Base-by-base conservation (phyloP, 148 eudicot species). In the Silene conica region DNA sequence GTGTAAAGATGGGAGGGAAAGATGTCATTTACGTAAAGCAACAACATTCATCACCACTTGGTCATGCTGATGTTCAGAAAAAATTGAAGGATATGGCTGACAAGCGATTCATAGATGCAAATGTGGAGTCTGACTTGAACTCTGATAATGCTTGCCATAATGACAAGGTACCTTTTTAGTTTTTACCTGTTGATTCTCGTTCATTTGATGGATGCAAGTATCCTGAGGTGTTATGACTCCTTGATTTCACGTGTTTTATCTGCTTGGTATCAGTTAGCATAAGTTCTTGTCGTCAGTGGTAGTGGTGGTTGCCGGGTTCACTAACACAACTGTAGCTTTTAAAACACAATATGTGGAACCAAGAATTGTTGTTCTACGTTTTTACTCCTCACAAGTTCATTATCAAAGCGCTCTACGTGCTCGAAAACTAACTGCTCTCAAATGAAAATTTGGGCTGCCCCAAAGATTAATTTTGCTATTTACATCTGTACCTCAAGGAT, bases 1-100 rank as follows among this genome's bases (percentile, higher is more conserved):
- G 97, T 67, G 75, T 92, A 52, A 95, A 90, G 87, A 92, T 95
- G 98, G 98, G 98, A 78, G 98, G 98, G 48, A 95, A 95, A 77
- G 98, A 95, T 88, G 97, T 95, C 64, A 85, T 95, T 67, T 92
- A 83, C 77, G 73, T 86, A 78, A 95, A 95, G 82, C 98, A 95
- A 74, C 96, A 85, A 69, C 97, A 92, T 81, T 87, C 91, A 18
- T 95, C 98, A 69, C 67, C 89, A 23, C 96, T 95, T 67, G 93
- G 86, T 75, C 93, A 93, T 45, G 89, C 96, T 80, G 98, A 95
- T 74, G 89, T 95, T 80, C 98, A 95, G 83, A 88, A 86, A 81
- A 85, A 84, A 72, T 82, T 95, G 67, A 95, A 92, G 86, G 85
- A 80, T 52, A 88, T 92, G 76, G 98, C 98, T 67, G 98, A 95